Evolutionary conservation across 2,329 filamentous ascomycete species (phyloP).

Genomic region (Pseudocercospora fuligena): DNA sequence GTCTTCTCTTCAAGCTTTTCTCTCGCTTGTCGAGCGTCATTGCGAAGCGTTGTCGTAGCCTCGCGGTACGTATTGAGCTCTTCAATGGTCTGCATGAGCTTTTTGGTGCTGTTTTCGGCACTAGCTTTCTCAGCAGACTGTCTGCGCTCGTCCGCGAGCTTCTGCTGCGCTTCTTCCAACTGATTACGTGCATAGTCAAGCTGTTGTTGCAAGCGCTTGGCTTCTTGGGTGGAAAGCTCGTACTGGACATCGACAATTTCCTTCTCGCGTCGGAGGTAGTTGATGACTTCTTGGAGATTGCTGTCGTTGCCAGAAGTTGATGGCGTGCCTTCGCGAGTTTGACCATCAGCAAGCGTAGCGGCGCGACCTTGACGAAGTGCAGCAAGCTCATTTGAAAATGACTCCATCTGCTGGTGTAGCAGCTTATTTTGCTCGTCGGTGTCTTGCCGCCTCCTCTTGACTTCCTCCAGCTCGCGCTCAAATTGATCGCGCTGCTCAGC

Average conservation of each 20-base stretch:
- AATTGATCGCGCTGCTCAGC: constrained; percentile 78
- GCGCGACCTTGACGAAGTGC: constrained; percentile 77
- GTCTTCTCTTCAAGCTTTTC: constrained; percentile 75
- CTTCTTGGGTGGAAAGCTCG: constrained; percentile 85
- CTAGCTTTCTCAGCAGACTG: constrained; percentile 74
- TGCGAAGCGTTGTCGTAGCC: constrained; percentile 87
- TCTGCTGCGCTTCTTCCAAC: constrained; percentile 85
- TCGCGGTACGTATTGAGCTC: constrained; percentile 96
- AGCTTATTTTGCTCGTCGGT: constrained; percentile 87
- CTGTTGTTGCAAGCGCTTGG: constrained; percentile 86
- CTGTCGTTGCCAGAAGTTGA: constrained; percentile 50
- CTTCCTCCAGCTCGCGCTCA: constrained; percentile 80
- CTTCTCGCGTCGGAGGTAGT: constrained; percentile 90
- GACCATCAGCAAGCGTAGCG: constrained; percentile 58
- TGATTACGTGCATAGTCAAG: constrained; percentile 84
- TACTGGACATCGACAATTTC: constrained; percentile 98
- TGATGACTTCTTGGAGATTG: constrained; percentile 86
- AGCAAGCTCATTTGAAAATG: constrained; percentile 74
- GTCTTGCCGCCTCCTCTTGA: constrained; percentile 80
- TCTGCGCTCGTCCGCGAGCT: constrained; percentile 86
- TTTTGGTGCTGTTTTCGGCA: constrained; percentile 78
- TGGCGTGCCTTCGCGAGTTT: constrained; percentile 45
- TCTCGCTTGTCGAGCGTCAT: constrained; percentile 80
- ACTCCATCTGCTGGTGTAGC: constrained; percentile 86
- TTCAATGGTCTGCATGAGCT: constrained; percentile 91